These are phyloP conservation scores for Phoenix roebelenii DNA, from an alignment of 176 grass and related monocot species.

Conservation along the genomic window DNA sequence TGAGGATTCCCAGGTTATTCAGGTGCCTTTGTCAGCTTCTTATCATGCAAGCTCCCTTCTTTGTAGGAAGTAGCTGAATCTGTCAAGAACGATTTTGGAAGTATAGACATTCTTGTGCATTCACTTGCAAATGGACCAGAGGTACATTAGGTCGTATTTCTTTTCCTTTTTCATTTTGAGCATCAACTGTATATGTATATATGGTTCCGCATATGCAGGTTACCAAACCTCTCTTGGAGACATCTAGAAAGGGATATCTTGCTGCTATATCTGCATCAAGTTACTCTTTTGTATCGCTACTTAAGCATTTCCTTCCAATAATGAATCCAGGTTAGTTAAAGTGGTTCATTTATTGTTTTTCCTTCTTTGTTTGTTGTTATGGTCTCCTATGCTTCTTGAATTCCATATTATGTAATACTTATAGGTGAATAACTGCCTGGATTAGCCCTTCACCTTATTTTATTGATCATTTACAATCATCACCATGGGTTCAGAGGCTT, in stretches of 20 bases:
- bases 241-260: constrained; percentile 91
- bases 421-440: too few relatives aligned
- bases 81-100: constrained; percentile 93
- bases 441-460: too few relatives aligned
- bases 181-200: constrained; percentile 7
- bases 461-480: too few relatives aligned
- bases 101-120: constrained; percentile 93
- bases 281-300: constrained; percentile 82
- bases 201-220: constrained; percentile 32
- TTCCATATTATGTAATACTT: neutral
- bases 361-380: neutral
- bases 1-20: too few relatives aligned
- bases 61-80: constrained; percentile 82
- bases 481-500: too few relatives aligned
- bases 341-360: neutral
- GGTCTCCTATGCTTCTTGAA: too few relatives aligned
- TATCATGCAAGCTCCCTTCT: neutral
- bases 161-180: neutral
- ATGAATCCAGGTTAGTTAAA: constrained; percentile 77
- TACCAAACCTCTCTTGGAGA: constrained; percentile 78
- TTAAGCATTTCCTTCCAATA: constrained; percentile 86
- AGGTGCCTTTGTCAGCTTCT: neutral
- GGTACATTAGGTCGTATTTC: constrained; percentile 14
- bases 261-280: constrained; percentile 93
- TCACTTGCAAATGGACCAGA: constrained; percentile 98